Percentiles rank a stretch among this genome's conserved stretches.
Conservation (phyloP, 2,329 filamentous ascomycete genomes). For the Davidsoniella australis region DNA sequence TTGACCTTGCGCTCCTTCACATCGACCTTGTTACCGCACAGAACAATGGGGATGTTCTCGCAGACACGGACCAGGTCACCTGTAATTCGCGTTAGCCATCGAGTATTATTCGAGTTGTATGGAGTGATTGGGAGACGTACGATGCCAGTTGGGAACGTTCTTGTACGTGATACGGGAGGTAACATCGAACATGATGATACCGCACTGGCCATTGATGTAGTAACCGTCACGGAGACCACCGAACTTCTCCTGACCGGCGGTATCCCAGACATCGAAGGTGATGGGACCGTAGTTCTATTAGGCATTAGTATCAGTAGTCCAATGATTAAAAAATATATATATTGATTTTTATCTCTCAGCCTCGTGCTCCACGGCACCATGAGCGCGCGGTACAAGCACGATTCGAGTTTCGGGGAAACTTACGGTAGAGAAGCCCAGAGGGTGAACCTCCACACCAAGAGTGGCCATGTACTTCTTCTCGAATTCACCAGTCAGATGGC, state of each 20-base stretch:
- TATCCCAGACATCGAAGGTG: constrained; percentile 99
- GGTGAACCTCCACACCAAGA: constrained; percentile 97
- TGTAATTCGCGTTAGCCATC: constrained; percentile 21
- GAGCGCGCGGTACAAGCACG: constrained; percentile 9
- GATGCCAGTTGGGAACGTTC: constrained; percentile 99
- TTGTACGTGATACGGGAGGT: constrained; percentile 99
- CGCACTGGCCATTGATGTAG: constrained; percentile 99
- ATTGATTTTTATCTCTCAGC: not conserved
- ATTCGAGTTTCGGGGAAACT: constrained; percentile 26
- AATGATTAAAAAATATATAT: not conserved
- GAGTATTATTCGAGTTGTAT: not conserved
- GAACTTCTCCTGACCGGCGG: constrained; percentile 98
- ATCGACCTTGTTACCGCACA: constrained; percentile 98
- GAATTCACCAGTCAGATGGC: constrained; percentile 98
- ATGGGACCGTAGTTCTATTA: constrained; percentile 79
- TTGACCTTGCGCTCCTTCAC: constrained; percentile 99
- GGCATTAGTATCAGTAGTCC: not conserved
- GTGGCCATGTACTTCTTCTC: constrained; percentile 99
- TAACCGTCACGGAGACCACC: constrained; percentile 98
- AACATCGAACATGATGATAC: constrained; percentile 99
- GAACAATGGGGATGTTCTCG: constrained; percentile 97
- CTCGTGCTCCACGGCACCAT: not conserved
- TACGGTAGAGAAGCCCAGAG: constrained; percentile 94
- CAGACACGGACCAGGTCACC: constrained; percentile 97
- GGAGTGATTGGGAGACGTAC: constrained; percentile 39